Evolutionary conservation across 176 grass and related monocot genomes (phyloP), one percentile per base, ranked within the genome.

Genomic region (Rhynchospora tenuis): DNA sequence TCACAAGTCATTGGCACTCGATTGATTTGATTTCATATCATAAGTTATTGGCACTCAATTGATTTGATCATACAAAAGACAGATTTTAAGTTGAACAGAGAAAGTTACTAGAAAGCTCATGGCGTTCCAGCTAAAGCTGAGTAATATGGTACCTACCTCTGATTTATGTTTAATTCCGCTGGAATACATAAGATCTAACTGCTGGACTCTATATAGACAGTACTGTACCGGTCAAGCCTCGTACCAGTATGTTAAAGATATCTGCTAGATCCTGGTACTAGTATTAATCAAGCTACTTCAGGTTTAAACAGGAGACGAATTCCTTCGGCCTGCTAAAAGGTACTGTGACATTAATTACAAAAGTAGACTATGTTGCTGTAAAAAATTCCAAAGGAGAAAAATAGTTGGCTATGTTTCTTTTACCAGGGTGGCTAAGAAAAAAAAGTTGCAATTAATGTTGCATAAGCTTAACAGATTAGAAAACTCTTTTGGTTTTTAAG

Each of bases 21-120:
- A 54, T 76, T 76, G 73, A 76, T 55, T 76, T 54, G 48, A 55
- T 55, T 38, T 38, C 24, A 55, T 55, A 76, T 38, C 48, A 16
- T 55, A 28, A 52, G 0, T 38, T 38, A 38, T 38, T 38, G 33
- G 33, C 33, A 51, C 51, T 50, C 70, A 73, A 73, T 51, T 73
- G 45, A 73, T 73, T 73, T 73, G 44, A 50, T 73, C 5, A 73
- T 48, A 68, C 65, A 43, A 42, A 68, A 68, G 31, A 76, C 1
- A 22, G 48, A 76, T 55, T 28, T 29, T 76, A 76, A 76, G 54
- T 9, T 7, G 23, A 55, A 55, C 48, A 76, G 73, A 55, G 28
- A 74, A 12, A 76, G 46, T 76, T 76, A 51, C 15, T 76, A 76
- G 13, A 54, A 75, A 54, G 73, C 72, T 54, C 13, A 54, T 54